Percentiles rank a stretch among this genome's conserved stretches.
These are phyloP conservation scores for Pulicaria dysenterica DNA, from an alignment of 129 eudicot genomes.

Conservation along the genomic window DNA sequence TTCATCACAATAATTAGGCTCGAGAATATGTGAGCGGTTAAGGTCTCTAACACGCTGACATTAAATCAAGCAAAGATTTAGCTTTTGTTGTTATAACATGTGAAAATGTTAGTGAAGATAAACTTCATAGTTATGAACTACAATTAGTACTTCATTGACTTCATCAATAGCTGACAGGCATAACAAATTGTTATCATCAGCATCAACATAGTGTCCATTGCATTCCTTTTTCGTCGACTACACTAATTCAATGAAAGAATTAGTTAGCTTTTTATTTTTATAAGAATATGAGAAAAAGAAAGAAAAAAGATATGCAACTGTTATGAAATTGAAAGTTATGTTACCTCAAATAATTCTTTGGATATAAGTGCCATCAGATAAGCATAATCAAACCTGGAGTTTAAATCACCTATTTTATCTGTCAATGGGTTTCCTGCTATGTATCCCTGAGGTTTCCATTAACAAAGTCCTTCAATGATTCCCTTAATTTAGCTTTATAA, in stretches of 20 bases:
- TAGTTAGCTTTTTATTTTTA: not conserved
- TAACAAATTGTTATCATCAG: constrained; percentile 10
- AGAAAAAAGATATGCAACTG: not conserved
- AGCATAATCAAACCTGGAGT: constrained; percentile 30
- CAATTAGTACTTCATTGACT: constrained; percentile 24
- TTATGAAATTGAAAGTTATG: not conserved
- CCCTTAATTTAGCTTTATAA: not conserved
- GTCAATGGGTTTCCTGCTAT: constrained; percentile 35
- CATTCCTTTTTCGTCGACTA: constrained; percentile 29
- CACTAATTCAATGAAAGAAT: not conserved
- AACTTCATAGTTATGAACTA: not conserved
- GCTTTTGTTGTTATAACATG: not conserved
- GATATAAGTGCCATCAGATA: constrained; percentile 35
- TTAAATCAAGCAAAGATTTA: not conserved
- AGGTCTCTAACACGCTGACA: constrained; percentile 12
- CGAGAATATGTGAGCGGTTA: constrained; percentile 34
- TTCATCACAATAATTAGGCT: constrained; percentile 26
- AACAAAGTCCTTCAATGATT: not conserved
- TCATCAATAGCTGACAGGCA: constrained; percentile 23
- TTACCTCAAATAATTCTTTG: constrained; percentile 32
- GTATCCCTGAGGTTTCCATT: constrained; percentile 24
- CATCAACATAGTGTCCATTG: constrained; percentile 33
- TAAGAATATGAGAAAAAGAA: not conserved
- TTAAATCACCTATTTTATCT: constrained; percentile 8
- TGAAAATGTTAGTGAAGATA: not conserved